Evolutionary conservation across 352 stramenopile genomes (phyloP).

Genomic region (Globisporangium takayamanum): DNA sequence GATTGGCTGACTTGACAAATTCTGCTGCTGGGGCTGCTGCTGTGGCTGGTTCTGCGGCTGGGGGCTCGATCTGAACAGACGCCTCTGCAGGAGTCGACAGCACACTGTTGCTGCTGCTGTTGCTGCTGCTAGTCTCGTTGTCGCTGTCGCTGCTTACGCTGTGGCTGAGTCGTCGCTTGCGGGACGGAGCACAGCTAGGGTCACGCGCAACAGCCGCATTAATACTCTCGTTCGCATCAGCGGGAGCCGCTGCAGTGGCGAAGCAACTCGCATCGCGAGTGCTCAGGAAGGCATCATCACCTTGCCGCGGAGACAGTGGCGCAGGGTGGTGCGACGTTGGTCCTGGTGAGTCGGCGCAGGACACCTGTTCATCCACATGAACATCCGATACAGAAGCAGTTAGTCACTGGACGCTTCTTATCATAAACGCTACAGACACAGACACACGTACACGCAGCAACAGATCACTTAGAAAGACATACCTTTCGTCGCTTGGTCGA

Average conservation of each 20-base stretch:
- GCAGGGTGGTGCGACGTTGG: background rate
- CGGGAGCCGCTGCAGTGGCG: constrained; percentile 1
- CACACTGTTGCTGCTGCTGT: background rate
- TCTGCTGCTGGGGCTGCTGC: too few species aligned
- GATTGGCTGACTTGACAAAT: too few species aligned
- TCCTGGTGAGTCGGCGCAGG: constrained; percentile 3
- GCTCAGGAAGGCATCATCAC: constrained; percentile 26
- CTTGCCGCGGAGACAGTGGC: constrained; percentile 8
- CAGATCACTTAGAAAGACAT: constrained; percentile 2
- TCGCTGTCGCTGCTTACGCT: constrained; percentile 12
- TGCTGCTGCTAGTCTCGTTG: constrained; percentile 9
- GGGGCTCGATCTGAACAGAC: too few species aligned
- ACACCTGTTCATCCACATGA: constrained; percentile 2
- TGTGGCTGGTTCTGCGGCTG: too few species aligned
- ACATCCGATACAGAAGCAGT: background rate
- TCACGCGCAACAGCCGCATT: constrained; percentile 64
- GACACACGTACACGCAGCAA: background rate
- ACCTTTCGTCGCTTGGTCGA: constrained; percentile 26
- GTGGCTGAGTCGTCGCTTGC: constrained; percentile 54
- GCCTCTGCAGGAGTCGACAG: too few species aligned
- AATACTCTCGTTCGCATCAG: constrained; percentile 48
- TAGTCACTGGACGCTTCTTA: background rate
- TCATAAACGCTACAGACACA: background rate
- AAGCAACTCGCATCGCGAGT: constrained; percentile 26
- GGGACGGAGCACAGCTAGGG: constrained; percentile 50